These are phyloP conservation scores for Penicillium sclerotiorum DNA, from an alignment of 2,329 filamentous ascomycete genomes.

Conservation along the genomic window DNA sequence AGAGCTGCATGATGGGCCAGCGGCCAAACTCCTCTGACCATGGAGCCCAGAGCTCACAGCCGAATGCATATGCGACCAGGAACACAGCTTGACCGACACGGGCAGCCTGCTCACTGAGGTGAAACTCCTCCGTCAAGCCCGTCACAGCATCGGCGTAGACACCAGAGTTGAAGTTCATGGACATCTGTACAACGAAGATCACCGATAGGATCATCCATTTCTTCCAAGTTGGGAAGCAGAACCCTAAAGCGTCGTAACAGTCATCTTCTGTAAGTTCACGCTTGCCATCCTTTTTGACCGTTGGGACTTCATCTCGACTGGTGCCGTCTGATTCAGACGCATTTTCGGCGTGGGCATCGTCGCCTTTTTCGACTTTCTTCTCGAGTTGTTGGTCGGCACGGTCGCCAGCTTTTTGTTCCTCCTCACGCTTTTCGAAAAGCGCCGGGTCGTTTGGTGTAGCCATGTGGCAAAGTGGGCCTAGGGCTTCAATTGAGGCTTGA, in stretches of 20 bases:
- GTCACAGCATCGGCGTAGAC: slow-evolving; percentile 60
- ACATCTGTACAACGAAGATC: slow-evolving; percentile 73
- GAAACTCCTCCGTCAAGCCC: slow-evolving; percentile 46
- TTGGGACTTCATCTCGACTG: slow-evolving; percentile 12
- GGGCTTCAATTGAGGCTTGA: not conserved
- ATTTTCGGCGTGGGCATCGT: slow-evolving; percentile 22
- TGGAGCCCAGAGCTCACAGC: slow-evolving; percentile 84
- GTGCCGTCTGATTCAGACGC: slow-evolving; percentile 17
- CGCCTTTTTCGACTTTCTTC: slow-evolving; percentile 9
- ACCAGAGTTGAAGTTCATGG: slow-evolving; percentile 78
- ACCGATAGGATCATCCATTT: slow-evolving; percentile 73
- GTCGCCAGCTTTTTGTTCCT: slow-evolving; percentile 2
- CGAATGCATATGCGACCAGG: slow-evolving; percentile 77
- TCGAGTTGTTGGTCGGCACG: not conserved
- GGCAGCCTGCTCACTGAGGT: slow-evolving; percentile 68
- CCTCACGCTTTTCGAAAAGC: slow-evolving; percentile 15
- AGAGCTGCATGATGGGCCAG: slow-evolving; percentile 72
- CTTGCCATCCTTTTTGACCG: slow-evolving; percentile 19
- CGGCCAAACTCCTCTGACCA: slow-evolving; percentile 86
- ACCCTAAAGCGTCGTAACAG: slow-evolving; percentile 67
- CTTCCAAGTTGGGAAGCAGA: slow-evolving; percentile 60
- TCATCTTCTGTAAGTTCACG: slow-evolving; percentile 52
- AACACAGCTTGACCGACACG: slow-evolving; percentile 76
- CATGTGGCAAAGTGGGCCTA: slow-evolving; percentile 5
- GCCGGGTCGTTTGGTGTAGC: slow-evolving; percentile 4